A percentile compares a stretch with the other conserved stretches of the same genome.
Conservation (phyloP, 495 filamentous ascomycete species). For the Aspergillus biplanus region DNA sequence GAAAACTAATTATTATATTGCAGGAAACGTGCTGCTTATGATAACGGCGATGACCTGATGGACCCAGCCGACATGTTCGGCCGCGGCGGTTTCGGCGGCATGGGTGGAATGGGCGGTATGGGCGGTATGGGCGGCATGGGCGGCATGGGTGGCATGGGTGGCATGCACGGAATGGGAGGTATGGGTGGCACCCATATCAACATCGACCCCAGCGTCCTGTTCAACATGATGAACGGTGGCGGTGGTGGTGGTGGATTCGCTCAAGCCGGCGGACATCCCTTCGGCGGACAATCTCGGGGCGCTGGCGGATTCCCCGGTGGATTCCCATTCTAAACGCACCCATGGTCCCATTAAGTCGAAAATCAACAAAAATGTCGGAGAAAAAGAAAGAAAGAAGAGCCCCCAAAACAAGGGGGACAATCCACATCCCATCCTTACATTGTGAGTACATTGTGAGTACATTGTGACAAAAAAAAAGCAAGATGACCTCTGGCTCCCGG, state of each 20-base stretch:
- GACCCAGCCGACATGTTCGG: conserved; percentile 89
- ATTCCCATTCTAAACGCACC: conserved; percentile 41
- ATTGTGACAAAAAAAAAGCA: background rate
- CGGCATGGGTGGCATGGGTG: conserved; percentile 52
- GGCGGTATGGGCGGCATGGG: conserved; percentile 61
- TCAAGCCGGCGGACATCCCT: conserved; percentile 48
- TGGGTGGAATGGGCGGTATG: conserved; percentile 44
- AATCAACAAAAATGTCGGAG: too few relatives aligned
- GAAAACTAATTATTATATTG: conserved; percentile 27
- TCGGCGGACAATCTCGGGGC: conserved; percentile 40
- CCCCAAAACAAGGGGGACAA: background rate
- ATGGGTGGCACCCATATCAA: conserved; percentile 55
- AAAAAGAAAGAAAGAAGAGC: background rate
- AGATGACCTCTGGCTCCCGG: background rate
- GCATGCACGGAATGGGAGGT: conserved; percentile 61
- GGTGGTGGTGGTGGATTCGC: conserved; percentile 48
- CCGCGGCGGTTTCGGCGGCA: conserved; percentile 48
- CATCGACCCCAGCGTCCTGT: conserved; percentile 59
- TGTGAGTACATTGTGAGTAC: too few relatives aligned
- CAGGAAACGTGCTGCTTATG: conserved; percentile 84
- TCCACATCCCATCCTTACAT: too few relatives aligned
- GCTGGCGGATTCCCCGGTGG: conserved; percentile 40
- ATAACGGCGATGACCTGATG: conserved; percentile 87
- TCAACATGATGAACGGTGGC: conserved; percentile 59
- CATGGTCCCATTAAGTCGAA: too few relatives aligned